These are phyloP conservation scores for Leccinum subgranulosum DNA, from an alignment of 768 basidiomycete genomes.

Conservation along the genomic window DNA sequence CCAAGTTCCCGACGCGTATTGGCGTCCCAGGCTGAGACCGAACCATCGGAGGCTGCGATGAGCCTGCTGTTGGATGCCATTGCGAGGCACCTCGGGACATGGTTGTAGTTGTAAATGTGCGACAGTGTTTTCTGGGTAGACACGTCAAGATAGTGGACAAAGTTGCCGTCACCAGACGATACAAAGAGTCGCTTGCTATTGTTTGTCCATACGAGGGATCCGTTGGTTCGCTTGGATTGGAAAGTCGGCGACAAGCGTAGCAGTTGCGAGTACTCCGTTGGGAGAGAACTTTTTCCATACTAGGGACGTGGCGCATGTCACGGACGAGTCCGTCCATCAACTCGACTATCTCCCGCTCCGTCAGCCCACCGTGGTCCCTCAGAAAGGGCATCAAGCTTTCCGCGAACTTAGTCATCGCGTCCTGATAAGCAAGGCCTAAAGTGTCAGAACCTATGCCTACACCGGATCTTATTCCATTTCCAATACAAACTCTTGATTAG, in stretches of 20 bases:
- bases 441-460: too few species aligned
- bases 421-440: constrained; percentile 44
- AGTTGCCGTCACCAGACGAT: neutral
- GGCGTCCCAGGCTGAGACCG: neutral
- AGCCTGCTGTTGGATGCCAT: neutral
- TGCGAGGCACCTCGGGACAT: neutral
- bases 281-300: too few species aligned
- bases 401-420: constrained; percentile 40
- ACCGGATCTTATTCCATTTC: too few species aligned
- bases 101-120: neutral
- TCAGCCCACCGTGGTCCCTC: constrained; percentile 34
- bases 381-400: constrained; percentile 50
- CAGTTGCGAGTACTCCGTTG: too few species aligned
- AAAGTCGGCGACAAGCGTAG: neutral
- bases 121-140: neutral
- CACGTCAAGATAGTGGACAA: neutral
- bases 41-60: neutral
- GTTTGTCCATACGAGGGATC: neutral
- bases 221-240: neutral
- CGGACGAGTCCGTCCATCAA: constrained; percentile 41
- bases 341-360: constrained; percentile 35
- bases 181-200: neutral
- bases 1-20: neutral
- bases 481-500: too few species aligned
- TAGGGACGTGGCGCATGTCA: constrained; percentile 46